A percentile compares a stretch with the other conserved stretches of the same genome.
Conservation (phyloP, 345 rosid species). For the Microthlaspi erraticum region DNA sequence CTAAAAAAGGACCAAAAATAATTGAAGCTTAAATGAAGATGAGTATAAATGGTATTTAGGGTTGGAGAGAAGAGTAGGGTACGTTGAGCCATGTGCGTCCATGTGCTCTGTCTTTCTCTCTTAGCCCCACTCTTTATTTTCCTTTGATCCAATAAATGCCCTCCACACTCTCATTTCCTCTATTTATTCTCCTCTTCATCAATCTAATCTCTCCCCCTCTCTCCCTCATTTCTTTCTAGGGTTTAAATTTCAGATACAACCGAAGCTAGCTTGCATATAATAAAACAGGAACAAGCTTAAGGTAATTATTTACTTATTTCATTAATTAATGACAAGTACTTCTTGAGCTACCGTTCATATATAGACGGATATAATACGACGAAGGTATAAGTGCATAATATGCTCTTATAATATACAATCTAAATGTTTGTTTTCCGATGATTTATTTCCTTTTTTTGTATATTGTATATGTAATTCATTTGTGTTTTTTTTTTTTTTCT, state of each 20-base stretch:
- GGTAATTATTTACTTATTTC: conserved; percentile 26
- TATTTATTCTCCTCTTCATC: conserved; percentile 37
- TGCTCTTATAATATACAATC: not conserved
- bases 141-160: conserved; percentile 62
- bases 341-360: conserved; percentile 7
- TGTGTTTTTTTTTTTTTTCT: not conserved
- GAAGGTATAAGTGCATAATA: conserved; percentile 14
- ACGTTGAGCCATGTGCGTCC: conserved; percentile 81
- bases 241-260: conserved; percentile 32
- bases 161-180: conserved; percentile 49
- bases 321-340: not conserved
- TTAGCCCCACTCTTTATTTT: conserved; percentile 56
- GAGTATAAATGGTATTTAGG: conserved; percentile 40
- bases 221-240: conserved; percentile 31
- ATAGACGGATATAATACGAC: not conserved
- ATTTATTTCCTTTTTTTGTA: not conserved
- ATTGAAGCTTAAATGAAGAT: conserved; percentile 36
- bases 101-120: conserved; percentile 92
- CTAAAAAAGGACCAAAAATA: conserved; percentile 39
- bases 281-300: conserved; percentile 8
- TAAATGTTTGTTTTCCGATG: not conserved
- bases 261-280: conserved; percentile 22
- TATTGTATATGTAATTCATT: not conserved
- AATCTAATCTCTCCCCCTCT: conserved; percentile 24
- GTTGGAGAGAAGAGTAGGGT: conserved; percentile 42